These are phyloP conservation scores for Scleromitrula shiraiana DNA, from an alignment of 2,329 filamentous ascomycete genomes.

Conservation along the genomic window DNA sequence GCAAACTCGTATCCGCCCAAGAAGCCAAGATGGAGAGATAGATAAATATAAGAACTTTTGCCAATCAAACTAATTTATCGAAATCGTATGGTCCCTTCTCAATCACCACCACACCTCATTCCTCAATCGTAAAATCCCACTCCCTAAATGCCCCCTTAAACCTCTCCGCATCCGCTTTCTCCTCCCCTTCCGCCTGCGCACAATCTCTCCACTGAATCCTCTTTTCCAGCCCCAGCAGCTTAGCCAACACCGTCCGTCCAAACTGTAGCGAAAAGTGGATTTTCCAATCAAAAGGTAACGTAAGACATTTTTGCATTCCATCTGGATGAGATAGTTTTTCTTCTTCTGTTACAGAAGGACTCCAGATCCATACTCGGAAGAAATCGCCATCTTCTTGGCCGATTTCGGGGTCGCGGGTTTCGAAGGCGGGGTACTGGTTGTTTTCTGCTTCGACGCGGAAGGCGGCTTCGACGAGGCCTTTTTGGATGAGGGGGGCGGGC, in stretches of 20 bases:
- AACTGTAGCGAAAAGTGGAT: constrained; percentile 87
- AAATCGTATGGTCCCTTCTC: no score
- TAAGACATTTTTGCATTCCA: constrained; percentile 53
- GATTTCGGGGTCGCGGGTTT: constrained; percentile 41
- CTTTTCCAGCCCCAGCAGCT: constrained; percentile 71
- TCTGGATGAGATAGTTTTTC: no score
- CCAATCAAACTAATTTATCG: no score
- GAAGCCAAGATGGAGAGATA: no score
- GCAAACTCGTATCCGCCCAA: no score
- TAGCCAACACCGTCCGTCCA: constrained; percentile 77
- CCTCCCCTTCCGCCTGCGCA: constrained; percentile 67
- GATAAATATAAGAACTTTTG: no score
- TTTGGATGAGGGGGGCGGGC: constrained; percentile 55
- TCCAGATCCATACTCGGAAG: constrained; percentile 79
- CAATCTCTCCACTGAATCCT: constrained; percentile 83
- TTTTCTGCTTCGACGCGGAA: constrained; percentile 88
- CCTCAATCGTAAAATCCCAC: constrained; percentile 61
- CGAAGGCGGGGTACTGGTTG: constrained; percentile 44
- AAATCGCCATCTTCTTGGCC: constrained; percentile 54
- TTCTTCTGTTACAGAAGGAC: constrained; percentile 39
- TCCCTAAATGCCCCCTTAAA: constrained; percentile 77
- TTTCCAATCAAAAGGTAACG: constrained; percentile 64
- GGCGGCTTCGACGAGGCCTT: constrained; percentile 74
- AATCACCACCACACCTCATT: no score
- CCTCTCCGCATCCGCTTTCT: constrained; percentile 65